phyloP scores from a whole-genome alignment of 2,329 filamentous ascomycete species.

The Verticillium tricorpus region DNA sequence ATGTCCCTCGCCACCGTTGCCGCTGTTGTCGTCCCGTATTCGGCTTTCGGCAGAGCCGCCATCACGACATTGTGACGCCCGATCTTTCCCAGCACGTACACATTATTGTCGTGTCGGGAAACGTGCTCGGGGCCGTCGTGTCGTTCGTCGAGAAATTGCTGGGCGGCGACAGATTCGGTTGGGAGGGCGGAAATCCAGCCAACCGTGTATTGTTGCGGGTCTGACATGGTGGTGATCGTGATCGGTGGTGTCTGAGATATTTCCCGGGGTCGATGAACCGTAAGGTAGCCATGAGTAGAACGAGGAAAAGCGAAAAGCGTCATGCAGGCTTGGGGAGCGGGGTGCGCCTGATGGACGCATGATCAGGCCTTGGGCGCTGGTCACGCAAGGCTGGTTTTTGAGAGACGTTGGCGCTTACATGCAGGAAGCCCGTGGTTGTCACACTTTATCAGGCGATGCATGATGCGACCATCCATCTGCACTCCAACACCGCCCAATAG shows the following conservation, averaged over 20 bases:
- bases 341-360: not conserved
- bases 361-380: constrained; percentile 49
- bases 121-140: constrained; percentile 15
- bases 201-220: not conserved
- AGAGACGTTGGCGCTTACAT: too few species aligned
- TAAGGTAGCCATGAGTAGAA: not conserved
- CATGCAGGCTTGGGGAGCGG: not conserved
- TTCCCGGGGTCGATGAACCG: too few species aligned
- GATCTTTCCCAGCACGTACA: constrained; percentile 23
- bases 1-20: constrained; percentile 26
- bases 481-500: too few species aligned
- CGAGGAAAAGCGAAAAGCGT: not conserved
- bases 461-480: too few species aligned
- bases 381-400: too few species aligned
- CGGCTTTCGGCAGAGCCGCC: constrained; percentile 21
- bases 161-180: constrained; percentile 21
- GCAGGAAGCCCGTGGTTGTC: too few species aligned
- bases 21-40: constrained; percentile 24
- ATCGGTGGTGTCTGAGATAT: not conserved
- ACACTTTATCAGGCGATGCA: too few species aligned
- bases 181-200: not conserved
- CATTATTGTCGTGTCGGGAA: constrained; percentile 11
- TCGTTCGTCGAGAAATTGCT: constrained; percentile 22
- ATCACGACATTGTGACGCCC: constrained; percentile 27
- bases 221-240: not conserved